These are phyloP conservation scores for Thalassiosira profunda DNA, from an alignment of 108 stramenopile genomes.

Conservation along the genomic window DNA sequence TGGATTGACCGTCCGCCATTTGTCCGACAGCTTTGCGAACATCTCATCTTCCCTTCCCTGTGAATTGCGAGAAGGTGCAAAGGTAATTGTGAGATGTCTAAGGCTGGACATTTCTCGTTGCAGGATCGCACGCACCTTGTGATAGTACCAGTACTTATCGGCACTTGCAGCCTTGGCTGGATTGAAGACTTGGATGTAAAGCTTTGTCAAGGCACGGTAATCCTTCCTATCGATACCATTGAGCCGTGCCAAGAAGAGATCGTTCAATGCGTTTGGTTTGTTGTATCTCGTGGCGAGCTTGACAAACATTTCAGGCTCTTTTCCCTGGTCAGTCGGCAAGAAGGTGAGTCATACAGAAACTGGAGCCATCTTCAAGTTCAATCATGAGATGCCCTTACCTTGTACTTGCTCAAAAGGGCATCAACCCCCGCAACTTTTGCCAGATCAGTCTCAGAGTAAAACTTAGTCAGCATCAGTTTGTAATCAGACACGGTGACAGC, in stretches of 20 bases:
- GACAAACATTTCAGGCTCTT: slow-evolving; percentile 3
- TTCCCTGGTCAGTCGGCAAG: slow-evolving; percentile 1
- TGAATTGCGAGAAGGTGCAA: too few species aligned
- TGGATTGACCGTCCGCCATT: slow-evolving; percentile 1
- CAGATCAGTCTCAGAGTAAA: slow-evolving; percentile 72
- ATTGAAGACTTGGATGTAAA: not conserved
- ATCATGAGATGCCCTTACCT: slow-evolving; percentile 34
- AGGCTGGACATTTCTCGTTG: not conserved
- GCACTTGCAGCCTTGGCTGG: not conserved
- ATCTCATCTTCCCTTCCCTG: not conserved
- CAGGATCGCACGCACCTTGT: too few species aligned
- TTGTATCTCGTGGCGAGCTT: slow-evolving; percentile 3
- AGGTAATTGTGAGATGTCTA: too few species aligned
- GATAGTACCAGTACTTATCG: too few species aligned
- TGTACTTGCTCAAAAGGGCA: slow-evolving; percentile 67
- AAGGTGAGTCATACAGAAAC: too few species aligned
- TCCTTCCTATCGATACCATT: not conserved
- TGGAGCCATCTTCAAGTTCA: not conserved
- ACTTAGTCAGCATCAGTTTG: slow-evolving; percentile 56
- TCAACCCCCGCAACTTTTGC: slow-evolving; percentile 70
- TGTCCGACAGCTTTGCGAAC: slow-evolving; percentile 8
- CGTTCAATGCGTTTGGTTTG: slow-evolving; percentile 17
- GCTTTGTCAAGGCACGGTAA: not conserved
- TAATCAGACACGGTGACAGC: too few species aligned
- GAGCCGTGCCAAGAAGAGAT: not conserved